Percentiles rank a stretch among this genome's conserved stretches.
Conservation (phyloP, 305 asterid species). For the Ilex paraguariensis region DNA sequence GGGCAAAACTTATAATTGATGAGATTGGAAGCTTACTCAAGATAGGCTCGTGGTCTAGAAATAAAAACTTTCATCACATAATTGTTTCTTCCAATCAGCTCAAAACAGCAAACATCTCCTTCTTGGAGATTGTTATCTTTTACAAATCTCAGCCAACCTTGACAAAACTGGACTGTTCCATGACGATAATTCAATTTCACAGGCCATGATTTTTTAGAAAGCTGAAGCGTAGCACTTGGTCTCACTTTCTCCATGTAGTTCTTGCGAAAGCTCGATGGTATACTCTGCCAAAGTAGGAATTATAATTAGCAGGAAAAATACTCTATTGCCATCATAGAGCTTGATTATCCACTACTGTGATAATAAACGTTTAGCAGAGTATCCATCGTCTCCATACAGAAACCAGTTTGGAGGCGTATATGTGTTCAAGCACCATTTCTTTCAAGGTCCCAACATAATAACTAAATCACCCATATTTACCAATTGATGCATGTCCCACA, state of each 20-base stretch:
- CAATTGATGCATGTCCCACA: background rate
- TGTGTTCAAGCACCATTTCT: background rate
- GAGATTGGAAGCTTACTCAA: too few species aligned
- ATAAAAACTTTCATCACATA: slow-evolving; percentile 19
- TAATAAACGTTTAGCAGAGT: too few species aligned
- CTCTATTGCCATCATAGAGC: background rate
- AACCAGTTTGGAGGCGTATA: background rate
- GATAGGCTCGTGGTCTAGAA: background rate
- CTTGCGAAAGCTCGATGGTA: slow-evolving; percentile 13
- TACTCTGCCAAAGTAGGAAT: slow-evolving; percentile 7
- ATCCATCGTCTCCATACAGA: background rate
- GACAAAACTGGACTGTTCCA: background rate
- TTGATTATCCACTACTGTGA: background rate
- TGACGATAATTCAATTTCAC: background rate
- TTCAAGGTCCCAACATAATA: background rate
- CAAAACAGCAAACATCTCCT: slow-evolving; percentile 23
- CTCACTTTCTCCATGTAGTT: background rate
- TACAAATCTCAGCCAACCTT: slow-evolving; percentile 10
- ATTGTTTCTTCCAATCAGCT: slow-evolving; percentile 7
- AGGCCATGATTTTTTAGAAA: slow-evolving; percentile 15
- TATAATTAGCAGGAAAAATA: too few species aligned
- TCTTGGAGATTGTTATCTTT: slow-evolving; percentile 12
- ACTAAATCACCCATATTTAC: background rate
- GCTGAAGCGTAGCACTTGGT: slow-evolving; percentile 13
- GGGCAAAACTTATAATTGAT: too few species aligned